Evolutionary conservation across 768 basidiomycete genomes (phyloP), one percentile per base, ranked within the genome.

Genomic region (Trametes punicea): DNA sequence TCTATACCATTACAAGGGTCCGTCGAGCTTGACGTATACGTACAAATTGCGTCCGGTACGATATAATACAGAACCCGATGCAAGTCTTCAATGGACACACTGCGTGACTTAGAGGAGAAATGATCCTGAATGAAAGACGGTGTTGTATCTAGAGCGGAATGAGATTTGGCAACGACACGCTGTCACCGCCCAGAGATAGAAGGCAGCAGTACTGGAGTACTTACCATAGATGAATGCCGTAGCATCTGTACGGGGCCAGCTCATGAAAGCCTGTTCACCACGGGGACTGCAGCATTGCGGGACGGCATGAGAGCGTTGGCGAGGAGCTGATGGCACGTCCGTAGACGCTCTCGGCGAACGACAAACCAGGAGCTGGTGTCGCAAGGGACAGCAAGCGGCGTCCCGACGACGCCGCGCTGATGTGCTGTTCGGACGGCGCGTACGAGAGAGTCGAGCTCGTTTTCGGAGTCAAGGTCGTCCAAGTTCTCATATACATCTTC

Each of bases 361-460:
- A 90, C 85, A 67, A 91, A 93, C 87, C 87, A 89, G n/a, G 83
- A 85, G 29, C 88, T 78, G 18, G 85, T 82, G 61, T 88, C 88
- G 58, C 75, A 81, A 2, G 91, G 85, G 0, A 85, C 80, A 2
- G 90, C 91, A 16, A 92, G 72, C 10, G 88, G 87, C 4, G 80
- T 73, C 4, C 80, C 84, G 38, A 87, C 74, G 23, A 83, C 61
- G 2, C 88, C 87, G 59, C 75, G 81, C 21, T 78, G 75, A 48
- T 75, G 76, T 1, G 86, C 82, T 2, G 69, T 67, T 46, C 80
- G 76, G 26, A 91, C 81, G 9, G 82, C 82, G 52, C 75, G 77
- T 26, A 87, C 78, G 23, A 93, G 75, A 13, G 82, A 80, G 48
- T 94, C 92, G 45, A 93, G 75, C 71, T 94, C 92, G 9, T 83